Base-by-base conservation (phyloP, 495 filamentous ascomycete species). In the Penicillium lagena region DNA sequence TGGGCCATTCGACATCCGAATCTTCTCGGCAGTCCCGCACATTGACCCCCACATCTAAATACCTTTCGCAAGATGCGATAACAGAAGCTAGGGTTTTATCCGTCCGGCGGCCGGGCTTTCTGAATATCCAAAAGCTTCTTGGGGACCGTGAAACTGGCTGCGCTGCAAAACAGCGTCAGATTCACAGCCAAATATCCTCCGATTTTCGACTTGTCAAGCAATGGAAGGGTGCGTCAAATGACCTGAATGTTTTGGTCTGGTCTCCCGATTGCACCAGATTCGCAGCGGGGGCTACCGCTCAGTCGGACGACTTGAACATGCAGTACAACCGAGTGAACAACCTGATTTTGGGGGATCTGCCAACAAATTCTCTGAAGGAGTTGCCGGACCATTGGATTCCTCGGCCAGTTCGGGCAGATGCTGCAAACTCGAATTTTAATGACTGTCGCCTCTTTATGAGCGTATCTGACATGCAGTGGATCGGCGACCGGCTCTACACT, bases 241-340 rank as follows among this genome's bases (percentile, higher is more conserved):
- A 80, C 52, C 59, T 78, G 10, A 58, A 71, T 15, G 55, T 61
- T 27, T 51, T 73, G 34, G 65, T 67, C 7, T 80, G 76, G 76
- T 70, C 66, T 15, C 65, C 71, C 11, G 63, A 76, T 56, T 73
- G 73, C 1, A 66, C 59, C 0, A 61, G 44, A 29, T 78, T 77
- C 45, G 75, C 67, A 14, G 67, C 70, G 12, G 90, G 90, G 2
- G 85, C 87, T 2, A 81, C 83, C 2, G 82, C 86, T 27, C 79
- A 87, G 44, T 80, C 79, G 1, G 89, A 96, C 55, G 60, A 76
- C 1, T 75, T 83, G 42, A 88, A 86, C 46, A 85, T 89, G 67
- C 82, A 88, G 42, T 96, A 95, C 63, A 95, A 96, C 52, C 77
- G 83, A 37, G 74, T 76, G 0, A 83, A 85, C 15, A 96, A 95